Base-by-base conservation (phyloP, 441 rosid species). In the Bruguiera hainesii region DNA sequence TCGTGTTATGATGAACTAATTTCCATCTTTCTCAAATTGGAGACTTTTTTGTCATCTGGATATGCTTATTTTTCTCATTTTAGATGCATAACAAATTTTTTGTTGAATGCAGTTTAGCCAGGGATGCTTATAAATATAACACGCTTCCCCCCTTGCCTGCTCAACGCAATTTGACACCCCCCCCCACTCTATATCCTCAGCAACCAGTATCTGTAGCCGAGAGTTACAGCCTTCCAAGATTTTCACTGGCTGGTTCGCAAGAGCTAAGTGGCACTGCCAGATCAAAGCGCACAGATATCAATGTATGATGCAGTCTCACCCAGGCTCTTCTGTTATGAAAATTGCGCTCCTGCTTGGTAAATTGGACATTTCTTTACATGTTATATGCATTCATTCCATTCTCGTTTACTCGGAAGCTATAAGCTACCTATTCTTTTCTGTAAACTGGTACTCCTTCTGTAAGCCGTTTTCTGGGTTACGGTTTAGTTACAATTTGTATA, bases 161-260 rank as follows among this genome's bases (percentile, higher is more conserved):
- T 6, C 99, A 91, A 65, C 87, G 82, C 50, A 95, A 95, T 81
- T 89, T 95, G 63, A 89, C 87, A 1, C 99, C 99, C 1, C 99
- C 99, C 76, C 97, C 98, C 31, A 95, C 93, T 0, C 89, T 92
- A 21, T 90, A 89, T 73, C 98, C 99, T 52, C 99, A 95, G 78
- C 98, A 86, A 67, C 99, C 96, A 0, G 93, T 95, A 65, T 79
- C 82, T 1, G 87, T 80, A 26, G 76, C 87, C 1, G 93, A 89
- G 71, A 85, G 76, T 72, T 88, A 90, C 69, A 79, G 78, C 78
- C 75, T 84, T 58, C 95, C 97, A 0, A 89, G 98, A 83, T 92
- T 84, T 78, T 79, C 89, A 46, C 72, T 79, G 28, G 56, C 73
- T 5, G 79, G 84, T 64, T 79, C 88, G 58, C 81, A 76, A 49